Conservation (phyloP, 2,329 filamentous ascomycete species). For the Claviceps capensis region DNA sequence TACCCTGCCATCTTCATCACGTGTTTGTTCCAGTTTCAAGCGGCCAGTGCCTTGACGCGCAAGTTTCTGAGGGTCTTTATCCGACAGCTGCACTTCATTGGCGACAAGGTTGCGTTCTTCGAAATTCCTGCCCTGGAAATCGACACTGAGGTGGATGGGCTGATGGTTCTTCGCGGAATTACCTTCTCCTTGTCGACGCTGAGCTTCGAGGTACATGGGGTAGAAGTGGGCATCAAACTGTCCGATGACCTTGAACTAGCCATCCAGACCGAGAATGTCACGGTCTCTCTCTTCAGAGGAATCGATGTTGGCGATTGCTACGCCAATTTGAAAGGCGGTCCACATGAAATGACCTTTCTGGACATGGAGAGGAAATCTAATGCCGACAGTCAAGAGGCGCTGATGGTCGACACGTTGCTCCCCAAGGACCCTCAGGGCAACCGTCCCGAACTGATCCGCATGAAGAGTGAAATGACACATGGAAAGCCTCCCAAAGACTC, state of each 20-base stretch:
- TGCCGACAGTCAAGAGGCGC: background rate
- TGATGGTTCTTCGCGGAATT: conserved; percentile 3
- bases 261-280: conserved; percentile 2
- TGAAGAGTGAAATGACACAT: conserved; percentile 5
- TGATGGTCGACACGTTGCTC: background rate
- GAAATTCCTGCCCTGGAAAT: conserved; percentile 4
- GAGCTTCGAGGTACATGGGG: conserved; percentile 4
- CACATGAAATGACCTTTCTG: conserved; percentile 1
- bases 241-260: conserved; percentile 3
- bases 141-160: conserved; percentile 3
- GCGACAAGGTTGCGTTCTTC: conserved; percentile 5
- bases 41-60: background rate
- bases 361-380: background rate
- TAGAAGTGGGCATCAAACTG: conserved; percentile 5
- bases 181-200: conserved; percentile 3
- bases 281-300: conserved; percentile 2
- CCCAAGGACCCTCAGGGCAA: background rate
- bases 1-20: conserved; percentile 3
- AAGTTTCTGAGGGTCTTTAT: conserved; percentile 1
- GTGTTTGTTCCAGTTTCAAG: conserved; percentile 1
- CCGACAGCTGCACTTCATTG: conserved; percentile 4
- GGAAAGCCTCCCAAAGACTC: conserved; percentile 3
- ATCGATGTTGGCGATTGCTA: conserved; percentile 5
- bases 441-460: background rate
- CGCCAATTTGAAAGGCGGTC: conserved; percentile 3